Conservation (phyloP, 2,329 filamentous ascomycete genomes). For the Camillea tinctor region DNA sequence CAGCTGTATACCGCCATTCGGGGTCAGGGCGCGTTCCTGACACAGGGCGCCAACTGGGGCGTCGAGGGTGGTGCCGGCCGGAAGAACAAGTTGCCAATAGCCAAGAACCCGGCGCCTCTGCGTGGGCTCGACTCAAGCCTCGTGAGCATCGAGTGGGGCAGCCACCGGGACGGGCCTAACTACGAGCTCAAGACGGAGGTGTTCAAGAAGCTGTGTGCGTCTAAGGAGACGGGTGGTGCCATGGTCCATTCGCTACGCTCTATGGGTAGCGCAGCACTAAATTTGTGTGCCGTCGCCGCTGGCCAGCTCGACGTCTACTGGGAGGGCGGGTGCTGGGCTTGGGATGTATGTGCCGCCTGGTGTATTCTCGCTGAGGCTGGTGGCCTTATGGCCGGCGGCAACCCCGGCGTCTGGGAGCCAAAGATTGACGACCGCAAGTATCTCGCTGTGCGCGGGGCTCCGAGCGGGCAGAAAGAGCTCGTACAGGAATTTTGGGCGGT, state of each 20-base stretch:
- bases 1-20: slow-evolving; percentile 67
- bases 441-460: slow-evolving; percentile 60
- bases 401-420: slow-evolving; percentile 70
- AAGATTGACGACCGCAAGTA: slow-evolving; percentile 60
- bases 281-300: slow-evolving; percentile 69
- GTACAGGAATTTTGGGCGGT: slow-evolving; percentile 64
- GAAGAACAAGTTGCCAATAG: slow-evolving; percentile 44
- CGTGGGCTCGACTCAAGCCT: slow-evolving; percentile 60
- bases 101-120: slow-evolving; percentile 53
- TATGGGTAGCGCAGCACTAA: slow-evolving; percentile 71
- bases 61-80: slow-evolving; percentile 37
- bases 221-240: slow-evolving; percentile 61
- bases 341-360: slow-evolving; percentile 84
- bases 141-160: slow-evolving; percentile 73
- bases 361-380: slow-evolving; percentile 73
- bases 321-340: slow-evolving; percentile 83
- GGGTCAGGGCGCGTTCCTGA: slow-evolving; percentile 64
- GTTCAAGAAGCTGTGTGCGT: slow-evolving; percentile 59
- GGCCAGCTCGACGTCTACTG: slow-evolving; percentile 74
- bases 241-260: slow-evolving; percentile 77
- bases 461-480: slow-evolving; percentile 58
- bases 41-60: slow-evolving; percentile 42
- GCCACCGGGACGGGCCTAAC: slow-evolving; percentile 65
- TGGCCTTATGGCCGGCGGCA: slow-evolving; percentile 69
- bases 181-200: slow-evolving; percentile 67